phyloP scores from a whole-genome alignment of 2,329 filamentous ascomycete genomes.

The Coniochaeta prunicola region DNA sequence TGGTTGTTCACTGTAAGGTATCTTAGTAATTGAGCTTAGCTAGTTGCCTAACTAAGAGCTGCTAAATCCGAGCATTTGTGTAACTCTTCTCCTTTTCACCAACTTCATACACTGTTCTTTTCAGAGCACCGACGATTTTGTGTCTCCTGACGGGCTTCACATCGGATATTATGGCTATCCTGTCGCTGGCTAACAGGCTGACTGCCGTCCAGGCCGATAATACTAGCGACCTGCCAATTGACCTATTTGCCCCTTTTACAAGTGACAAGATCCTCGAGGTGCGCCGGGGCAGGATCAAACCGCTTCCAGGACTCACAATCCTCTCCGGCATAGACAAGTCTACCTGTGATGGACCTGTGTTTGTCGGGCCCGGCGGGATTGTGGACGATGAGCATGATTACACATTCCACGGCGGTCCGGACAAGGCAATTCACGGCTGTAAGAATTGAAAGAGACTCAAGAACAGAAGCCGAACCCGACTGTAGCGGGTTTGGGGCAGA shows the following conservation, averaged over 20 bases:
- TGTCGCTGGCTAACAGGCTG: not conserved
- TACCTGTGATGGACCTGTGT: constrained; percentile 32
- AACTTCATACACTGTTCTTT: not conserved
- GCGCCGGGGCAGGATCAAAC: constrained; percentile 49
- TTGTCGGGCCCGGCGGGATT: constrained; percentile 42
- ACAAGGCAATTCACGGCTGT: constrained; percentile 58
- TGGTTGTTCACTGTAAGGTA: too few relatives aligned
- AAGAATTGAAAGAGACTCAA: constrained; percentile 16
- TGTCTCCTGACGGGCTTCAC: not conserved
- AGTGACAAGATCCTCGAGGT: constrained; percentile 47
- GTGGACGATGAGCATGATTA: constrained; percentile 55
- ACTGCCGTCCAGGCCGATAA: not conserved
- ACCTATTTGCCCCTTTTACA: constrained; percentile 34
- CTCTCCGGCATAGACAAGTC: constrained; percentile 51
- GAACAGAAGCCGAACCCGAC: too few relatives aligned
- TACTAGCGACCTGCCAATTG: not conserved
- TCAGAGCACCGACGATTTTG: not conserved
- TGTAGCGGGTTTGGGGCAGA: too few relatives aligned
- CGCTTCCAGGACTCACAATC: constrained; percentile 41
- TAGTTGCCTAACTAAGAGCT: not conserved
- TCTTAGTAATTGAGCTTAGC: not conserved
- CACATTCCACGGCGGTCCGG: constrained; percentile 52
- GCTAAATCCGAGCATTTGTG: not conserved
- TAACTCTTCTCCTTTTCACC: not conserved
- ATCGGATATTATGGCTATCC: not conserved